Evolutionary conservation across 352 stramenopile genomes (phyloP), one percentile per base, ranked within the genome.

Genomic region (Discostella stelligera): DNA sequence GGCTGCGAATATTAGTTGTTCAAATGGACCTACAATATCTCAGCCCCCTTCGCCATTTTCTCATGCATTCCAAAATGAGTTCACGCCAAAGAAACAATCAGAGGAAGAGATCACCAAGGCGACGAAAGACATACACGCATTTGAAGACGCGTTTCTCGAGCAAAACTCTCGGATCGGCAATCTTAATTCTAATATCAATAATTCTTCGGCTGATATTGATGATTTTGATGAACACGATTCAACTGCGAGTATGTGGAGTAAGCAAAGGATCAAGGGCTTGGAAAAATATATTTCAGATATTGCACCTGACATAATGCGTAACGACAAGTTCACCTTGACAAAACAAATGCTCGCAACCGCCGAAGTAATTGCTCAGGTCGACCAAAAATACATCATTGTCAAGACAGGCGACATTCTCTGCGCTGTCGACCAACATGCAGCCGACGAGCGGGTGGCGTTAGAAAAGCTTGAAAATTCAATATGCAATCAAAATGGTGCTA

Each of bases 361-460:
- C 21, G 55, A 91, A 50, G 92, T 97, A 0, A 91, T 97, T 77
- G 86, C 87, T 1, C 94, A 97, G 77, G 89, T 97, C 25, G 94
- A 97, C 72, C 82, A 86, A 7, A 97, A 97, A 74, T 97, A 97
- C 77, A 95, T 97, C 59, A 86, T 97, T 18, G 74, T 90, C 10
- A 92, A 91, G 49, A 82, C 82, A 70, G 82, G 82, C 21, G 74
- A 30, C 6, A 55, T 79, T 10, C 56, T 86, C 9, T 81, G 71
- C 50, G 46, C 95, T 18, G 93, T 97, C 20, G 94, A 97, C 25
- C 94, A 97, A 66, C 94, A 97, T 63, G 94, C 94, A 37, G 94
- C 94, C 23, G 94, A 97, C 56, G 94, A 97, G 56, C 88, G 94
- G 3, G 83, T 97, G 5, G 86, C 86, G 4, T 80, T 97, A 6